Conservation (phyloP, 2,329 filamentous ascomycete species). For the Arthrobotrys iridis region DNA sequence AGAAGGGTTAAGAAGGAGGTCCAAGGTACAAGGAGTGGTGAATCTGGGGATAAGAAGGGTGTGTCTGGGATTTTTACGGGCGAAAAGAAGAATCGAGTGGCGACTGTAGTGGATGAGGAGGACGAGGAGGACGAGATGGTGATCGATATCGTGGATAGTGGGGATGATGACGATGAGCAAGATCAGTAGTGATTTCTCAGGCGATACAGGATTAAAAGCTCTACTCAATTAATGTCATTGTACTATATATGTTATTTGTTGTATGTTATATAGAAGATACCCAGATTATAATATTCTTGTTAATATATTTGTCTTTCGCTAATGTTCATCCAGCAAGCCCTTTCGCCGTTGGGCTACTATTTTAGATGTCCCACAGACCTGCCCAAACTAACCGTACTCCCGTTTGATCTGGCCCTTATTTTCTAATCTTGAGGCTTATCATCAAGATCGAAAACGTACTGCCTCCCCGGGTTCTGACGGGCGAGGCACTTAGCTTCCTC, state of each 20-base stretch:
- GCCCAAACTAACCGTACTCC: no score
- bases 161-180: constrained; percentile 36
- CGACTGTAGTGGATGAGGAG: background rate
- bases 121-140: constrained; percentile 27
- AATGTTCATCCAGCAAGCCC: no score
- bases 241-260: constrained; percentile 12
- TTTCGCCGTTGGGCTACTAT: no score
- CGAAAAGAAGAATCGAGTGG: constrained; percentile 4
- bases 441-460: constrained; percentile 26
- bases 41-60: background rate
- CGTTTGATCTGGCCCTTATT: no score
- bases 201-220: background rate
- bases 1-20: constrained; percentile 26
- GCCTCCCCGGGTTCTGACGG: constrained; percentile 10
- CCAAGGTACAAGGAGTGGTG: background rate
- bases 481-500: constrained; percentile 14
- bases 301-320: background rate
- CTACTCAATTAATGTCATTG: background rate
- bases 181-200: background rate
- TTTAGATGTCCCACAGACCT: no score
- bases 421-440: constrained; percentile 21
- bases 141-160: constrained; percentile 39
- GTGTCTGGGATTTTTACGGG: constrained; percentile 19
- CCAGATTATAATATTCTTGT: background rate
- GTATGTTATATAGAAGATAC: constrained; percentile 42